Conservation (phyloP, 768 basidiomycete species). For the Boletus eberwhitei region DNA sequence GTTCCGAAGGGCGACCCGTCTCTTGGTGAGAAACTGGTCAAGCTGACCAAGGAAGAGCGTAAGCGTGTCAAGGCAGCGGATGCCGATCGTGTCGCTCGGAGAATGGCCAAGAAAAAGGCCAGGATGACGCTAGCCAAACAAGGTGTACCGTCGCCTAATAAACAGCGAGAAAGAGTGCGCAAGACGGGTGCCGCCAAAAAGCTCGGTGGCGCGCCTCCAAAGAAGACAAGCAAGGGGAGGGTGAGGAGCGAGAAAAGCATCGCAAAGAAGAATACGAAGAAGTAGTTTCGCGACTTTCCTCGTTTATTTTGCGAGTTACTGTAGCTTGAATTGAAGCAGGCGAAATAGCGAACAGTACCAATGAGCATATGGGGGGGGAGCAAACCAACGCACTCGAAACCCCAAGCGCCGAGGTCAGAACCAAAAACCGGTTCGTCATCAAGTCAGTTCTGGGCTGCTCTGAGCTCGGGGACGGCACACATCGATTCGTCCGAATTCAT, state of each 20-base stretch:
- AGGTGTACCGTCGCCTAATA: constrained; percentile 36
- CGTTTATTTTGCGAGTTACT: background rate
- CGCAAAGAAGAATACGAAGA: constrained; percentile 57
- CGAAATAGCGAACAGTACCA: background rate
- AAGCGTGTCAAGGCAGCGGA: constrained; percentile 80
- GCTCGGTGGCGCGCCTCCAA: constrained; percentile 7
- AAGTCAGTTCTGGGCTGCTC: background rate
- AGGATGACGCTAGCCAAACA: constrained; percentile 48
- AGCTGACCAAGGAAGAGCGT: constrained; percentile 80
- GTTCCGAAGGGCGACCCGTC: constrained; percentile 76
- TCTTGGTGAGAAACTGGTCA: constrained; percentile 74
- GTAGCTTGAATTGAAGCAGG: background rate
- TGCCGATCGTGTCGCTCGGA: constrained; percentile 74
- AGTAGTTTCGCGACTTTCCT: constrained; percentile 29
- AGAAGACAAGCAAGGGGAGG: constrained; percentile 40
- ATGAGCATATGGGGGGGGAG: background rate
- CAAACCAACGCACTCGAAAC: background rate
- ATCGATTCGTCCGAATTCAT: too few relatives aligned
- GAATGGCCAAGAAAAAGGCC: constrained; percentile 88
- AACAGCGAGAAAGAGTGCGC: constrained; percentile 47
- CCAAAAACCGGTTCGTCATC: background rate
- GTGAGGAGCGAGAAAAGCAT: constrained; percentile 53
- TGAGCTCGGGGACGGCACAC: too few relatives aligned
- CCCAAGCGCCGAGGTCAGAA: background rate
- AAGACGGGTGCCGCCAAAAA: constrained; percentile 35